Conservation (phyloP, 1,284 basidiomycete species). For the Irpex lacteus region DNA sequence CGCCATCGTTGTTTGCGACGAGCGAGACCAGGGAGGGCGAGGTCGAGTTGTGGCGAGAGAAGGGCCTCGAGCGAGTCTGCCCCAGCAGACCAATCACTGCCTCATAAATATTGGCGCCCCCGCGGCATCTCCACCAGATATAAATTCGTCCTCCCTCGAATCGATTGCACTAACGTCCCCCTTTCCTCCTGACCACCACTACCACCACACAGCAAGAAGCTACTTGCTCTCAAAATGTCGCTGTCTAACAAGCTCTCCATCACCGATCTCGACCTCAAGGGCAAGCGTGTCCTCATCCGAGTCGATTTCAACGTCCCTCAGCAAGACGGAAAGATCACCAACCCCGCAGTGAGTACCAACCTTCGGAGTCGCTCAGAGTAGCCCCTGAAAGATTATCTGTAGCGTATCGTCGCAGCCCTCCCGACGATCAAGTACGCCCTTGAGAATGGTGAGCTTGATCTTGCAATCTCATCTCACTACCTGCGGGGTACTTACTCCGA, state of each 20-base stretch:
- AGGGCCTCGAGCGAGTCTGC: conserved; percentile 2
- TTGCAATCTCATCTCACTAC: not conserved
- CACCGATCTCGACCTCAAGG: conserved; percentile 88
- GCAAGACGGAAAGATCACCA: conserved; percentile 89
- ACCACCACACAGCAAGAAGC: conserved; percentile 3
- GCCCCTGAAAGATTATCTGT: conserved; percentile 16
- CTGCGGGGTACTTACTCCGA: conserved; percentile 10
- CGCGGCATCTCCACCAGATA: not conserved
- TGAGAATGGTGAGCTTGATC: conserved; percentile 63
- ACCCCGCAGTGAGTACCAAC: conserved; percentile 76
- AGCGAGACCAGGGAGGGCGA: conserved; percentile 15
- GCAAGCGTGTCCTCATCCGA: conserved; percentile 91
- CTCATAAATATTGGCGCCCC: conserved; percentile 5
- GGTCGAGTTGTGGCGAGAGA: conserved; percentile 1
- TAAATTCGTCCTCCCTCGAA: conserved; percentile 10
- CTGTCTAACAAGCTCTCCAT: conserved; percentile 94
- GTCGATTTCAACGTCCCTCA: conserved; percentile 99
- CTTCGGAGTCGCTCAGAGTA: conserved; percentile 4
- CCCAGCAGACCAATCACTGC: not conserved
- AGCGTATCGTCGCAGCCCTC: conserved; percentile 96
- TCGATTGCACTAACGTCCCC: conserved; percentile 12
- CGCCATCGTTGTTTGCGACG: conserved; percentile 17
- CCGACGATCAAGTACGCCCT: conserved; percentile 96
- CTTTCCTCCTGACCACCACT: conserved; percentile 8
- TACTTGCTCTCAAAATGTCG: conserved; percentile 64